Evolutionary conservation across 371 early-diverging fungal species (phyloP), one percentile per base, ranked within the genome.

Genomic region (Mortierella sp.): DNA sequence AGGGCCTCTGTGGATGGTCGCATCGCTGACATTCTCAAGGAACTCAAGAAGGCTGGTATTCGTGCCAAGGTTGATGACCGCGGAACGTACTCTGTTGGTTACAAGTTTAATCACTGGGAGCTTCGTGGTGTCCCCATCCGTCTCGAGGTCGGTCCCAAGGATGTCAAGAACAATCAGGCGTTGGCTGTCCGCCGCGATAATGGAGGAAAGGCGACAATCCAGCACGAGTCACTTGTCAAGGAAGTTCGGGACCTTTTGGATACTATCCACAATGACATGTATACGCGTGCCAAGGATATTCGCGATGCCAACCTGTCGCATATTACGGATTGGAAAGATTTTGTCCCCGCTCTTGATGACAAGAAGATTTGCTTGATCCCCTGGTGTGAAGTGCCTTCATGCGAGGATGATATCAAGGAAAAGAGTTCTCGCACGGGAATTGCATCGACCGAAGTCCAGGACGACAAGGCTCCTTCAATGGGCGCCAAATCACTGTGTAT

Each of bases 101-200:
- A 93, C 92, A 99, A 99, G 88, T 99, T 95, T 90, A 99, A 98
- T 86, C 98, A 99, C 87, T 99, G 99, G 99, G 99, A 99, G 84
- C 80, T 97, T 61, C 80, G 90, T 50, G 99, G 99, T 81, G 98
- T 98, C 53, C 99, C 99, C 41, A 76, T 99, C 62, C 95, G 99
- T 64, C 82, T 99, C 31, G 99, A 99, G 88, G 84, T 99, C 45
- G 99, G 99, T 27, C 97, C 98, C 64, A 96, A 93, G 83, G 99
- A 99, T 83, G 73, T 99, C 57, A 83, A 90, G 66, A 93, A 91
- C 70, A 83, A 92, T 58, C 89, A 94, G 71, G 91, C 92, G 16
- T 83, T 92, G 53, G 81, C 91, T 58, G 97, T 95, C 28, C 93
- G 95, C 79, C 94, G 99, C 82, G 93, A 97, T 81, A 94, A 83